phyloP scores from a whole-genome alignment of 2,329 filamentous ascomycete genomes.

The Hyphodiscus sp. region DNA sequence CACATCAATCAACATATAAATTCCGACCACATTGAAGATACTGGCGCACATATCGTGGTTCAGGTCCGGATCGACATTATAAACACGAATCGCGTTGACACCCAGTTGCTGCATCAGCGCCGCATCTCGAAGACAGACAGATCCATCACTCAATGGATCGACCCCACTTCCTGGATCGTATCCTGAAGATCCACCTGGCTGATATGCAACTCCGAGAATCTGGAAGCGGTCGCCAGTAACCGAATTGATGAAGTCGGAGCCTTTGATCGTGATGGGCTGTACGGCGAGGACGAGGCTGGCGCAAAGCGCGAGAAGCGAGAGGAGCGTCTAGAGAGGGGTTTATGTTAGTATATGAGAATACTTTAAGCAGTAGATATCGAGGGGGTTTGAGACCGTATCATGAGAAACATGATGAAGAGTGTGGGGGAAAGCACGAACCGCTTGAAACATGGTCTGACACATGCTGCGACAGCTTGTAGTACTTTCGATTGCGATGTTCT shows the following conservation, averaged over 20 bases:
- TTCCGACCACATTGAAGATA: conserved; percentile 62
- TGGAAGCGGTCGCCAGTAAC: conserved; percentile 54
- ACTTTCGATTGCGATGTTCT: not conserved
- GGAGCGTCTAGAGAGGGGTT: conserved; percentile 6
- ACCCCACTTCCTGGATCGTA: conserved; percentile 48
- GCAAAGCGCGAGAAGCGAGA: conserved; percentile 23
- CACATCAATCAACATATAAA: conserved; percentile 64
- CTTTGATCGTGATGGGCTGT: conserved; percentile 48
- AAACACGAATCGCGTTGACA: conserved; percentile 63
- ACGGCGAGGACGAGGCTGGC: conserved; percentile 46
- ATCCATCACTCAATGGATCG: conserved; percentile 54
- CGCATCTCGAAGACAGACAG: conserved; percentile 56
- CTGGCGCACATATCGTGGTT: conserved; percentile 62
- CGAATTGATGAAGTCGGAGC: conserved; percentile 54
- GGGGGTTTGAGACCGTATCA: not conserved
- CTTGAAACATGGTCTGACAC: not conserved
- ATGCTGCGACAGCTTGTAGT: not conserved
- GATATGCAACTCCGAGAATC: conserved; percentile 62
- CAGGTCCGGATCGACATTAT: conserved; percentile 58
- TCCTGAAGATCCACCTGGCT: conserved; percentile 58
- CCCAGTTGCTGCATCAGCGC: conserved; percentile 57
- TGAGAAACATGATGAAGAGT: not conserved
- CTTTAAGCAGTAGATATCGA: not conserved
- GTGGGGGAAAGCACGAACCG: not conserved
- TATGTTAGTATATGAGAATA: not conserved